Conservation (phyloP, 805 yeast species). For the Candida insectorum region DNA sequence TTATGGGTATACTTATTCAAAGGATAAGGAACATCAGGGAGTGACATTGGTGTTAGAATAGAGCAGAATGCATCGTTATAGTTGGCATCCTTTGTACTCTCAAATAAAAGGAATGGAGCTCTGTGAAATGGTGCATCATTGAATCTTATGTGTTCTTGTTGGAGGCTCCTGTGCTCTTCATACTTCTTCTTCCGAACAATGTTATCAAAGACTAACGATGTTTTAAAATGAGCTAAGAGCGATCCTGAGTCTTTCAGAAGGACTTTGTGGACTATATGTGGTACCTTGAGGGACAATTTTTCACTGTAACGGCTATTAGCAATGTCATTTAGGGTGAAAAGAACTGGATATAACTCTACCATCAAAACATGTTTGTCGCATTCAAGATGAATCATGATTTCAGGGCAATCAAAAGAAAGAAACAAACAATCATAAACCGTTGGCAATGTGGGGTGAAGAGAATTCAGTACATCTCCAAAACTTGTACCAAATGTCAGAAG, state of each 20-base stretch:
- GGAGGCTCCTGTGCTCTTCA: conserved; percentile 46
- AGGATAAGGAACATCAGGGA: conserved; percentile 65
- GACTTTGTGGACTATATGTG: conserved; percentile 38
- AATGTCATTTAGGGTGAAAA: conserved; percentile 60
- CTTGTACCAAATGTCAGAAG: conserved; percentile 56
- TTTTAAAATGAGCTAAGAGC: conserved; percentile 42
- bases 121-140: conserved; percentile 88
- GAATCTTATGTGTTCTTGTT: conserved; percentile 59
- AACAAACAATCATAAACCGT: conserved; percentile 67
- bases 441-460: conserved; percentile 55
- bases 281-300: conserved; percentile 48
- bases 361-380: conserved; percentile 8
- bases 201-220: conserved; percentile 59
- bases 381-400: conserved; percentile 38
- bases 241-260: conserved; percentile 9
- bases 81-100: conserved; percentile 40
- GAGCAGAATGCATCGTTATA: conserved; percentile 52
- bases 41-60: conserved; percentile 56
- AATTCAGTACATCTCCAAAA: conserved; percentile 72
- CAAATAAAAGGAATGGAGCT: conserved; percentile 64
- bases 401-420: conserved; percentile 53
- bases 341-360: conserved; percentile 18
- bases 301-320: conserved; percentile 64
- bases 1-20: conserved; percentile 28
- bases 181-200: conserved; percentile 52